Evolutionary conservation across 2,329 filamentous ascomycete genomes (phyloP).

Genomic region (Colletotrichum tropicicola): DNA sequence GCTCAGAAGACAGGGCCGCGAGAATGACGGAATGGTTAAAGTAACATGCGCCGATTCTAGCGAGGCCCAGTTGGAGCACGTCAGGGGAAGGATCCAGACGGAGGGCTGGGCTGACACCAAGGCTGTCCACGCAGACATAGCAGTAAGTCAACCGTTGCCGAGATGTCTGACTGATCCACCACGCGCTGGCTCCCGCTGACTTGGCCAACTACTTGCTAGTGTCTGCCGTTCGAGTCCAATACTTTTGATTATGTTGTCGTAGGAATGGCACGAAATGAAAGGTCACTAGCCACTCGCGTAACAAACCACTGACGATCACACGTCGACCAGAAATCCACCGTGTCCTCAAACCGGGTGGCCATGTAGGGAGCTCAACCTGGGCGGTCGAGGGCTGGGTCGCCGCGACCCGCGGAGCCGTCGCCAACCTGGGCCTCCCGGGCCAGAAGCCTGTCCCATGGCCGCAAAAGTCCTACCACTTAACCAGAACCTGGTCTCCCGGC

Average conservation of each 20-base stretch:
- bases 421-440: neutral
- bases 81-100: neutral
- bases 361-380: neutral
- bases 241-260: constrained; percentile 4
- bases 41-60: constrained; percentile 6
- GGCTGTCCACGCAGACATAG: neutral
- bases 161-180: too few relatives aligned
- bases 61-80: neutral
- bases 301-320: too few relatives aligned
- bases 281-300: too few relatives aligned
- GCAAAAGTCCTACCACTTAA: constrained; percentile 1
- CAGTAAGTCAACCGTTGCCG: neutral
- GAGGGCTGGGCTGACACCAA: neutral
- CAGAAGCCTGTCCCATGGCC: constrained; percentile 7
- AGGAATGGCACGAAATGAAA: too few relatives aligned
- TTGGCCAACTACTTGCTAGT: neutral
- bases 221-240: neutral
- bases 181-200: neutral
- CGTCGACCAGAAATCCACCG: neutral
- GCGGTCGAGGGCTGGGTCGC: constrained; percentile 1
- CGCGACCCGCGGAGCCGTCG: constrained; percentile 1
- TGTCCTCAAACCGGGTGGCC: constrained; percentile 8
- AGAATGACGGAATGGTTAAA: neutral
- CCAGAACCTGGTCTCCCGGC: neutral
- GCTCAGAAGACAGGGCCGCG: neutral